Evolutionary conservation across 768 basidiomycete genomes (phyloP).

Genomic region (Termitomyces heimii): DNA sequence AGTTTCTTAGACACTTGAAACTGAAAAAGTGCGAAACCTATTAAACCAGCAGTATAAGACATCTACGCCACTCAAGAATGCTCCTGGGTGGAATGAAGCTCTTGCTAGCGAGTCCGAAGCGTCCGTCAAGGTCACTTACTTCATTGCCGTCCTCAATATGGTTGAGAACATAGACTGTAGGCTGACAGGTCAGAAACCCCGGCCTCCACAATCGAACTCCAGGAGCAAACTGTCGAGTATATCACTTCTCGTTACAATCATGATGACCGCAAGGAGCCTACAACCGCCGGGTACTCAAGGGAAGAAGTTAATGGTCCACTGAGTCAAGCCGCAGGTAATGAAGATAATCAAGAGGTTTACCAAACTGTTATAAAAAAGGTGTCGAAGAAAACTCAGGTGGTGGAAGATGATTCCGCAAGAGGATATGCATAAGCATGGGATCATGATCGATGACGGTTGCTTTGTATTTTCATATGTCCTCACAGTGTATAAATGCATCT

Average conservation of each 20-base stretch:
- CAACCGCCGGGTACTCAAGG: slow-evolving; percentile 28
- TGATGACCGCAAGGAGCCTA: slow-evolving; percentile 26
- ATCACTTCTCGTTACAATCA: slow-evolving; percentile 32
- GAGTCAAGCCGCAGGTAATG: slow-evolving; percentile 25
- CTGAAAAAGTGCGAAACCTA: slow-evolving; percentile 48
- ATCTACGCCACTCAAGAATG: slow-evolving; percentile 43
- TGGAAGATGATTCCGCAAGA: slow-evolving; percentile 4
- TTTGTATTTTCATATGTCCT: background rate
- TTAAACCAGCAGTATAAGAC: slow-evolving; percentile 36
- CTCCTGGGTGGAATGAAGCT: slow-evolving; percentile 69
- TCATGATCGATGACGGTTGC: background rate
- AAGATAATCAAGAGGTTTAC: slow-evolving; percentile 12
- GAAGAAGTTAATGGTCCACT: slow-evolving; percentile 46
- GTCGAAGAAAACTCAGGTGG: slow-evolving; percentile 7
- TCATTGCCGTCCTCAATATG: background rate
- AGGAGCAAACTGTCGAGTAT: slow-evolving; percentile 36
- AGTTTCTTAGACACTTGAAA: slow-evolving; percentile 35
- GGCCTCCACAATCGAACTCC: slow-evolving; percentile 26
- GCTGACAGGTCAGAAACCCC: slow-evolving; percentile 29
- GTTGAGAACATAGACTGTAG: slow-evolving; percentile 17
- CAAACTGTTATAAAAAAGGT: slow-evolving; percentile 9
- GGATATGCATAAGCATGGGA: slow-evolving; percentile 1
- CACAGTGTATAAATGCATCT: background rate
- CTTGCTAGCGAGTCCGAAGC: slow-evolving; percentile 65
- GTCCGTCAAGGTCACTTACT: slow-evolving; percentile 43